Conservation (phyloP, 768 basidiomycete genomes). For the Pluteus cervinus region DNA sequence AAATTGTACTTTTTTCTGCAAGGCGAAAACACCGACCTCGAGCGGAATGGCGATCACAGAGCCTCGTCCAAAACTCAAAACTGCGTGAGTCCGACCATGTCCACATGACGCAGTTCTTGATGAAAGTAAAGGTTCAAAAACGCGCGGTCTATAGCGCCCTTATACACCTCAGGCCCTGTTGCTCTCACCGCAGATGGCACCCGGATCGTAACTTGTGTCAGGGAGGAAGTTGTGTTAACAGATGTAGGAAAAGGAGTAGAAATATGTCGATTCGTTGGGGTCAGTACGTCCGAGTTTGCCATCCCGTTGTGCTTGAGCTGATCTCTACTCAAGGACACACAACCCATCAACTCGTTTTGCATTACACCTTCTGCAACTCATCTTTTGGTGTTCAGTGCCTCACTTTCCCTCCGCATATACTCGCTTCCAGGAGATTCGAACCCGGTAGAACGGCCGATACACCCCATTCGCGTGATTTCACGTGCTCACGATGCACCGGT, state of each 20-base stretch:
- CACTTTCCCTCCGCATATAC: conserved; percentile 78
- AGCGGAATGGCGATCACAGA: conserved; percentile 31
- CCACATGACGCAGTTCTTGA: background rate
- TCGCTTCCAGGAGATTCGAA: conserved; percentile 54
- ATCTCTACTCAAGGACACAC: conserved; percentile 58
- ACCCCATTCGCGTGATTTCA: conserved; percentile 69
- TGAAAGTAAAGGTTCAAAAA: conserved; percentile 62
- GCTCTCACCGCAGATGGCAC: conserved; percentile 73
- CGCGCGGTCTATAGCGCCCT: conserved; percentile 61
- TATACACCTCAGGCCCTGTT: conserved; percentile 88
- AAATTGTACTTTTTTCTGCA: too few relatives aligned
- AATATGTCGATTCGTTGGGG: conserved; percentile 79
- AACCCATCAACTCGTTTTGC: conserved; percentile 78
- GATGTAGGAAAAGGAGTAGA: conserved; percentile 68
- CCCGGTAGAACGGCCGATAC: conserved; percentile 42
- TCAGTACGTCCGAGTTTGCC: conserved; percentile 35
- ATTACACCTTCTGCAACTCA: conserved; percentile 70
- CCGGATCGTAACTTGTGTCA: conserved; percentile 80
- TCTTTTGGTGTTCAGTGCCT: conserved; percentile 76
- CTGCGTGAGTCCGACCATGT: conserved; percentile 41
- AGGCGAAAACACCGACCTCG: too few relatives aligned
- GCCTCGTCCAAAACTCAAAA: conserved; percentile 48
- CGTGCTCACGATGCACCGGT: conserved; percentile 93
- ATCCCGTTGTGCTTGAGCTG: conserved; percentile 6
- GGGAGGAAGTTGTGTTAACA: conserved; percentile 80